phyloP scores from a whole-genome alignment of 345 rosid species.

The Melaleuca alternifolia region DNA sequence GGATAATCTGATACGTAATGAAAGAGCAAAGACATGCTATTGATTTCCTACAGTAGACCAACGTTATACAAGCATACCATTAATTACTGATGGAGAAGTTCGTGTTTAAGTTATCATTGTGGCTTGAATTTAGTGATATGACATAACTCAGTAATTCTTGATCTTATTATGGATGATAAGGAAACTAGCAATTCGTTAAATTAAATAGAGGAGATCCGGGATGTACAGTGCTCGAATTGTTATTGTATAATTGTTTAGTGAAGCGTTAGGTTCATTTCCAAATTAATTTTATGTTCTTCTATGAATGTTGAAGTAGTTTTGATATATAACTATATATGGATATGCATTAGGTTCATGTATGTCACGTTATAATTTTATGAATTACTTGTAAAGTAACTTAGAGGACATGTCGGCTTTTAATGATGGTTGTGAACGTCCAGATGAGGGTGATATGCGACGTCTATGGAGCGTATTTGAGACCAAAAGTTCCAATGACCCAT shows the following conservation, averaged over 20 bases:
- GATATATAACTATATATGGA: neutral
- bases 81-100: too few relatives aligned
- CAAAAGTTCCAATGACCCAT: neutral
- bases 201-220: neutral
- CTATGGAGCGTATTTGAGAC: neutral
- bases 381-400: neutral
- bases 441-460: rapidly evolving
- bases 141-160: too few relatives aligned
- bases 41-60: neutral
- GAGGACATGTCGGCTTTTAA: neutral
- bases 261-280: neutral
- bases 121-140: too few relatives aligned
- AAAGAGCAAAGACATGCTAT: too few relatives aligned
- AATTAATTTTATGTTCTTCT: neutral
- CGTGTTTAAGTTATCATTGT: too few relatives aligned
- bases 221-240: neutral
- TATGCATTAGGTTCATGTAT: too few relatives aligned
- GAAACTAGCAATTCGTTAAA: neutral
- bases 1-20: neutral
- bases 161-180: rapidly evolving
- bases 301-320: neutral
- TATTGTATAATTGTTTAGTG: neutral
- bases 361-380: neutral
- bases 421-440: rapidly evolving
- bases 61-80: too few relatives aligned